These are phyloP conservation scores for Anthracocystis panici-leucophaei DNA, from an alignment of 1,284 basidiomycete species.

Conservation along the genomic window DNA sequence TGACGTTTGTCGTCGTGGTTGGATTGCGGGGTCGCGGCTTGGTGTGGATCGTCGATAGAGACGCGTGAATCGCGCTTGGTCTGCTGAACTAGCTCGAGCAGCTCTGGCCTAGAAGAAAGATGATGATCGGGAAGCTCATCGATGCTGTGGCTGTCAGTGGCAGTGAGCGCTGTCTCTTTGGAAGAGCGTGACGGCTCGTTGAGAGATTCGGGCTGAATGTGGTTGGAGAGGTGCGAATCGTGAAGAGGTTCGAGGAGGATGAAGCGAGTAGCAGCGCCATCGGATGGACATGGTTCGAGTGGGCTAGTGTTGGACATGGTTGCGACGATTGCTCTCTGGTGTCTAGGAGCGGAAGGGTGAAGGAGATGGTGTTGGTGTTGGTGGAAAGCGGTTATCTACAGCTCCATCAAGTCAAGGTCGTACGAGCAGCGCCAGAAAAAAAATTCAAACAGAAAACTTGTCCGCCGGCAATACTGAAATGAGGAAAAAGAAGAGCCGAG, in stretches of 20 bases:
- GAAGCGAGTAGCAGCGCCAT: slow-evolving; percentile 27
- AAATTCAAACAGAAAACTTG: not conserved
- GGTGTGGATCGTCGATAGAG: slow-evolving; percentile 14
- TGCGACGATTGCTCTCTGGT: not conserved
- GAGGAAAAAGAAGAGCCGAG: too few species aligned
- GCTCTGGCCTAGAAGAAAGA: slow-evolving; percentile 34
- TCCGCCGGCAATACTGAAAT: not conserved
- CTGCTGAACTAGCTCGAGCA: slow-evolving; percentile 19
- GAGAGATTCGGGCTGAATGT: not conserved
- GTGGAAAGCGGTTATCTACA: too few species aligned
- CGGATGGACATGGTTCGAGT: slow-evolving; percentile 38
- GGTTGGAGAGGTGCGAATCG: slow-evolving; percentile 21
- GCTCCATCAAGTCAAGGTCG: not conserved
- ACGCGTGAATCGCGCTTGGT: slow-evolving; percentile 31
- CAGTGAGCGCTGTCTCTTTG: slow-evolving; percentile 10
- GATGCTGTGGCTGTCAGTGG: slow-evolving; percentile 19
- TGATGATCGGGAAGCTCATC: slow-evolving; percentile 30
- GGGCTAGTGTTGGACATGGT: slow-evolving; percentile 44
- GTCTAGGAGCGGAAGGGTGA: not conserved
- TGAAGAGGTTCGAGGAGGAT: slow-evolving; percentile 34
- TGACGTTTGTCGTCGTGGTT: slow-evolving; percentile 16
- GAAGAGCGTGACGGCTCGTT: slow-evolving; percentile 15
- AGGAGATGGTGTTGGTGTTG: not conserved
- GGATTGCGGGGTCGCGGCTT: not conserved
- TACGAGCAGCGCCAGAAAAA: not conserved